phyloP scores from a whole-genome alignment of 2,329 filamentous ascomycete genomes.

The Neophaeococcomyces mojaviensis region DNA sequence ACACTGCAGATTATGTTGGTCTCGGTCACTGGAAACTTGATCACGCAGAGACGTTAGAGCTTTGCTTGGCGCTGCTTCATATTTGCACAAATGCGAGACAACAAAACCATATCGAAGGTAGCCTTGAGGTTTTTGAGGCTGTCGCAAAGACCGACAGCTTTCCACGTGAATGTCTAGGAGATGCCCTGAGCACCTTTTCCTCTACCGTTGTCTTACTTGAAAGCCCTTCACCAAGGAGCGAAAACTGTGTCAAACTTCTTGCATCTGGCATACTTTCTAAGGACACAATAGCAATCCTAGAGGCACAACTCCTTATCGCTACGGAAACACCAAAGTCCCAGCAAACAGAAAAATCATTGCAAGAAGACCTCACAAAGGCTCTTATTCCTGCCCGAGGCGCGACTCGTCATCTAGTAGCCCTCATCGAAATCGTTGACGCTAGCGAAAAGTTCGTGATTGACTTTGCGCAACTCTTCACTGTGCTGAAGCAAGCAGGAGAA shows the following conservation, averaged over 20 bases:
- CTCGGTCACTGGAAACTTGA: slow-evolving; percentile 14
- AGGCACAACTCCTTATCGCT: slow-evolving; percentile 13
- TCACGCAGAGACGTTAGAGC: slow-evolving; percentile 11
- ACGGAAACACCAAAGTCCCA: slow-evolving; percentile 12
- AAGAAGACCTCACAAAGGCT: slow-evolving; percentile 3
- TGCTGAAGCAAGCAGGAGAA: slow-evolving; percentile 14
- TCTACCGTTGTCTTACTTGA: slow-evolving; percentile 17
- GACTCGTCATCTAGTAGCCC: slow-evolving; percentile 11
- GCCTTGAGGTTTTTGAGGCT: slow-evolving; percentile 15
- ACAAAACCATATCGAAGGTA: slow-evolving; percentile 16
- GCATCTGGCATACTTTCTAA: slow-evolving; percentile 10
- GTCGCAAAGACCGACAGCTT: slow-evolving; percentile 14
- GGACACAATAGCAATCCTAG: slow-evolving; percentile 12
- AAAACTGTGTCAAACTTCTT: slow-evolving; percentile 15
- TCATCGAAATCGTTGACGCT: slow-evolving; percentile 11
- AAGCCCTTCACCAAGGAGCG: slow-evolving; percentile 12
- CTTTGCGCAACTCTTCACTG: slow-evolving; percentile 11
- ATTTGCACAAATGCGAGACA: slow-evolving; percentile 17
- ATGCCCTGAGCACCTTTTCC: slow-evolving; percentile 17
- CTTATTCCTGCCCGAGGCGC: slow-evolving; percentile 17
- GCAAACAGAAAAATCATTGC: background rate
- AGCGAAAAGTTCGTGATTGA: slow-evolving; percentile 13
- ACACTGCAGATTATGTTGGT: slow-evolving; percentile 16
- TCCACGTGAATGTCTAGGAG: slow-evolving; percentile 13
- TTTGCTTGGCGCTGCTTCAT: slow-evolving; percentile 11